These are phyloP conservation scores for Oryza nivara DNA, from an alignment of 176 grass and related monocot species.

Conservation along the genomic window DNA sequence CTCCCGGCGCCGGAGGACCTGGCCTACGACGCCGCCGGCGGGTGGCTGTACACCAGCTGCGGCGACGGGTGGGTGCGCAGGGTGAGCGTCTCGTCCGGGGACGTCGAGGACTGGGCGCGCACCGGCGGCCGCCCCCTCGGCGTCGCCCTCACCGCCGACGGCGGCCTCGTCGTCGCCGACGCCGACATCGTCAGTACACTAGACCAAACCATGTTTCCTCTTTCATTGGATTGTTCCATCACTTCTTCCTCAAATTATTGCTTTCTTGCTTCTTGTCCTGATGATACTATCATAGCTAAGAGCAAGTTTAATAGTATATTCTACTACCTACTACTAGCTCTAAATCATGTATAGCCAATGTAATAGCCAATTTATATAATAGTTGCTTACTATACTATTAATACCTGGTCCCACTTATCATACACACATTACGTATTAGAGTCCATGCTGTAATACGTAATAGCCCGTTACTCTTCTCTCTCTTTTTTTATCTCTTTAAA, in stretches of 20 bases:
- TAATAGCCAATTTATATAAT: too few relatives aligned
- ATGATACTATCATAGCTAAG: too few relatives aligned
- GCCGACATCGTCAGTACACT: conserved; percentile 50
- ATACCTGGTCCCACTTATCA: too few relatives aligned
- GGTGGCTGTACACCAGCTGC: conserved; percentile 73
- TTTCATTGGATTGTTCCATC: neutral
- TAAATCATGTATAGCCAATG: too few relatives aligned
- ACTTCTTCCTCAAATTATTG: neutral
- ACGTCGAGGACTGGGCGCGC: conserved; percentile 70
- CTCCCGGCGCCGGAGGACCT: conserved; percentile 79
- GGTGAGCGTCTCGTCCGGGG: conserved; percentile 42
- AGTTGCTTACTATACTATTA: too few relatives aligned
- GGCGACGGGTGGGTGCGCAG: conserved; percentile 74
- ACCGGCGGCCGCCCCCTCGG: conserved; percentile 72
- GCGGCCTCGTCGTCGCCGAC: conserved; percentile 64
- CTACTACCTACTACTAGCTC: too few relatives aligned
- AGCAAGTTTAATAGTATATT: too few relatives aligned
- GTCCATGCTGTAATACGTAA: too few relatives aligned
- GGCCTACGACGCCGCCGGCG: conserved; percentile 53
- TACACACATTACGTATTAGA: too few relatives aligned
- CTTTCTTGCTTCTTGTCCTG: too few relatives aligned
- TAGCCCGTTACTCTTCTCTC: too few relatives aligned
- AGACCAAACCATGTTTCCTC: neutral
- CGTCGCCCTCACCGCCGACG: conserved; percentile 47
- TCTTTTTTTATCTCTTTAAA: too few relatives aligned